These are phyloP conservation scores for Noccaea caerulescens DNA, from an alignment of 345 rosid genomes.

Conservation along the genomic window DNA sequence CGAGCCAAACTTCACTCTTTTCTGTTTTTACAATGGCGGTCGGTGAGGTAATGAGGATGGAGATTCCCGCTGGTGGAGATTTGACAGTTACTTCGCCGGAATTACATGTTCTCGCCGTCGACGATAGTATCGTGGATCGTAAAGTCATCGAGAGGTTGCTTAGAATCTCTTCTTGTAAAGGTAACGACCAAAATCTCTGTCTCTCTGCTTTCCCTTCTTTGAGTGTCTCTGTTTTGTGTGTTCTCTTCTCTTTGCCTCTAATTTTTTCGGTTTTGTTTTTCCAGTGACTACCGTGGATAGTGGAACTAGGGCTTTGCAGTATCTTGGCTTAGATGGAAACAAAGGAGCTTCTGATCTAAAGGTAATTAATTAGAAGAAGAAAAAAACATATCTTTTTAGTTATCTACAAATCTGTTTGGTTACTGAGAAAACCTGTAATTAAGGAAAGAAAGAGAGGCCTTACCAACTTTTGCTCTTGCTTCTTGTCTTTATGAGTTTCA, in stretches of 20 bases:
- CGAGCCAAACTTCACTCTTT: not conserved
- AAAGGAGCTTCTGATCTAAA: conserved; percentile 59
- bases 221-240: not conserved
- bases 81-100: conserved; percentile 49
- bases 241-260: conserved; percentile 7
- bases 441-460: not conserved
- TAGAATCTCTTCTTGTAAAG: conserved; percentile 76
- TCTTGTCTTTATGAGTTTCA: not conserved
- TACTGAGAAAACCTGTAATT: conserved; percentile 34
- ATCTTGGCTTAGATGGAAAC: conserved; percentile 78
- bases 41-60: conserved; percentile 49
- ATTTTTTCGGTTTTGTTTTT: not conserved
- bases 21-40: conserved; percentile 41
- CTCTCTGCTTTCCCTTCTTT: not conserved
- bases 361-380: conserved; percentile 44
- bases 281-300: conserved; percentile 84
- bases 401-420: conserved; percentile 21
- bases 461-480: not conserved
- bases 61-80: conserved; percentile 40
- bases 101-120: conserved; percentile 97
- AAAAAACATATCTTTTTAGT: not conserved
- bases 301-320: conserved; percentile 76
- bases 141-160: conserved; percentile 85
- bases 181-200: conserved; percentile 36
- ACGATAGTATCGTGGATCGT: conserved; percentile 82